phyloP scores from a whole-genome alignment of 1,284 basidiomycete species.

The Ceratobasidium sp. region DNA sequence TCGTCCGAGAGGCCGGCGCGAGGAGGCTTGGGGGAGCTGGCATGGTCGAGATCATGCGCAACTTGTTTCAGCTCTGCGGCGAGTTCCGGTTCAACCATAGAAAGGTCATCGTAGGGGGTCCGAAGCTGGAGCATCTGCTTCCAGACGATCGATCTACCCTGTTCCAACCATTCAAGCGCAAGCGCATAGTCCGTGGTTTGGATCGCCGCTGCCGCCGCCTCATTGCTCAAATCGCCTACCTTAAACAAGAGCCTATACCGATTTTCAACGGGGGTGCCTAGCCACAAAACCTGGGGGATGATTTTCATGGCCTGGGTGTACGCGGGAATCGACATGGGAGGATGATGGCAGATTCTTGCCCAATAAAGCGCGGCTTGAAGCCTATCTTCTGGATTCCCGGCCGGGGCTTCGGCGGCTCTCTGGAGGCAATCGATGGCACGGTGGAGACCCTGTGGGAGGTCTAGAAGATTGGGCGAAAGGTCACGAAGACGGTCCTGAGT shows the following conservation, averaged over 20 bases:
- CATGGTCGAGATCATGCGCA: conserved; percentile 3
- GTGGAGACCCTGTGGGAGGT: too few species aligned
- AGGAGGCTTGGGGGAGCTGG: not conserved
- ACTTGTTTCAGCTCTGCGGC: not conserved
- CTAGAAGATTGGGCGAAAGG: not conserved
- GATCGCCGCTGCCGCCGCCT: conserved; percentile 20
- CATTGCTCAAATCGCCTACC: not conserved
- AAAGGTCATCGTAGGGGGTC: not conserved
- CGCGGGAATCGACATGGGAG: too few species aligned
- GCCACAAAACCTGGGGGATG: conserved; percentile 4
- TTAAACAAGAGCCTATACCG: not conserved
- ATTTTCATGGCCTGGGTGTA: conserved; percentile 8
- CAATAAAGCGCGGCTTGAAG: not conserved
- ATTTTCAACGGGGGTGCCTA: not conserved
- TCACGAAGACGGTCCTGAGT: too few species aligned
- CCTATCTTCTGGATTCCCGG: too few species aligned
- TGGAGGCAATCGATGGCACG: not conserved
- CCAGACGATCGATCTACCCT: not conserved
- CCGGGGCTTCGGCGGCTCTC: too few species aligned
- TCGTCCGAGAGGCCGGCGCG: too few species aligned
- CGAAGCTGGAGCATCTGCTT: conserved; percentile 21
- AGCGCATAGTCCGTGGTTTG: not conserved
- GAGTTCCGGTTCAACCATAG: not conserved
- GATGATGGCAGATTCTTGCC: not conserved
- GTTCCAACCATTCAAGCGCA: conserved; percentile 31